Percentiles rank a stretch among this genome's conserved stretches.
phyloP scores from a whole-genome alignment of 148 eudicot genomes.

The Hydrangea macrophylla region DNA sequence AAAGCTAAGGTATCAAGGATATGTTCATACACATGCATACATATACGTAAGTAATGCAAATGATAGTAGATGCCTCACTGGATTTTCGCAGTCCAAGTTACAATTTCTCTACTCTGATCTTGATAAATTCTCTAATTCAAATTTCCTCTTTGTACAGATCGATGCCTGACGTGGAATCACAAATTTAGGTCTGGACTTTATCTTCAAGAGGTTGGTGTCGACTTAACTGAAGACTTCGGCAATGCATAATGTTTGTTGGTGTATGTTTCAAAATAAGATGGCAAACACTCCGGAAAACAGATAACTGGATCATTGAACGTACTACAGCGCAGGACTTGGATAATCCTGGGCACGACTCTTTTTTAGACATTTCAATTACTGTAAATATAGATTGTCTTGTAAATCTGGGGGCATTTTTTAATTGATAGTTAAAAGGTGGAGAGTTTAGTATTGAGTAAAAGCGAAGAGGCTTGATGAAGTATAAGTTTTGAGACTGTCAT shows the following conservation, averaged over 20 bases:
- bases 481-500: too few relatives aligned
- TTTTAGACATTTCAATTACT: not conserved
- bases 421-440: not conserved
- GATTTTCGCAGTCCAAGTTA: too few relatives aligned
- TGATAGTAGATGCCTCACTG: too few relatives aligned
- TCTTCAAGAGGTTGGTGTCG: not conserved
- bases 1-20: too few relatives aligned
- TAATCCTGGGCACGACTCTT: not conserved
- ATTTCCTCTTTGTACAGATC: not conserved
- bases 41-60: too few relatives aligned
- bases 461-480: not conserved
- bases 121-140: too few relatives aligned
- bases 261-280: not conserved
- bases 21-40: too few relatives aligned
- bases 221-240: not conserved
- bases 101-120: too few relatives aligned
- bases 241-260: too few relatives aligned
- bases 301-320: not conserved
- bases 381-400: constrained; percentile 14
- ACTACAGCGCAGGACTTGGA: not conserved
- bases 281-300: not conserved
- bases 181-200: not conserved
- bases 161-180: not conserved
- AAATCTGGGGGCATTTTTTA: not conserved
- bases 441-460: not conserved